These are phyloP conservation scores for Capillidium rhysosporum DNA, from an alignment of 371 early-diverging fungal genomes.

Conservation along the genomic window DNA sequence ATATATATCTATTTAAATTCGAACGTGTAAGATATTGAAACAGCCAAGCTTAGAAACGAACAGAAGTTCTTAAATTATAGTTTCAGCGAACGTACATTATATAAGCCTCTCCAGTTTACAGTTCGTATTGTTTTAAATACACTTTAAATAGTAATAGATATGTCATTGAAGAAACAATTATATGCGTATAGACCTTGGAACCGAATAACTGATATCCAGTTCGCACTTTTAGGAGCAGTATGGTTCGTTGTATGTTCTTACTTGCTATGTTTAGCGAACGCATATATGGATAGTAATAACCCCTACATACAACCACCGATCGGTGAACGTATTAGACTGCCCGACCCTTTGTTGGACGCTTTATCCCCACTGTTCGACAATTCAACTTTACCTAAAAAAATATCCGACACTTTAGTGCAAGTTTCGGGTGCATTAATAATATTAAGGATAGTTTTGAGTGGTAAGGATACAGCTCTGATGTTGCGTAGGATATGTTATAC, in stretches of 20 bases:
- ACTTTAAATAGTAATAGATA: too few relatives aligned
- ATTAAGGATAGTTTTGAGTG: neutral
- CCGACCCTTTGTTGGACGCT: neutral
- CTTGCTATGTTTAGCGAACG: neutral
- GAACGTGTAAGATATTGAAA: too few relatives aligned
- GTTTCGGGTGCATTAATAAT: neutral
- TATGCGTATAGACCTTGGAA: neutral
- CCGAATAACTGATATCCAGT: neutral
- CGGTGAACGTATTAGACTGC: neutral
- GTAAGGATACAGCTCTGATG: neutral
- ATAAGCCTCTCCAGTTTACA: too few relatives aligned
- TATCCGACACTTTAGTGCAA: neutral
- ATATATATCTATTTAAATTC: too few relatives aligned
- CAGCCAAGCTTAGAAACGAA: too few relatives aligned
- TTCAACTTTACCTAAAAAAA: neutral
- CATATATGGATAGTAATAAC: neutral
- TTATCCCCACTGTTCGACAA: neutral
- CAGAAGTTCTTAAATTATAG: too few relatives aligned
- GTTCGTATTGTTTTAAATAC: too few relatives aligned
- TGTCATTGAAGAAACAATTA: too few relatives aligned
- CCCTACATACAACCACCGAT: neutral
- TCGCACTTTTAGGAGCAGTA: neutral
- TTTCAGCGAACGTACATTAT: too few relatives aligned
- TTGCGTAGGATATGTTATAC: neutral
- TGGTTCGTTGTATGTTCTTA: neutral